These are phyloP conservation scores for Lichtheimia hyalospora DNA, from an alignment of 371 early-diverging fungal genomes.

Conservation along the genomic window DNA sequence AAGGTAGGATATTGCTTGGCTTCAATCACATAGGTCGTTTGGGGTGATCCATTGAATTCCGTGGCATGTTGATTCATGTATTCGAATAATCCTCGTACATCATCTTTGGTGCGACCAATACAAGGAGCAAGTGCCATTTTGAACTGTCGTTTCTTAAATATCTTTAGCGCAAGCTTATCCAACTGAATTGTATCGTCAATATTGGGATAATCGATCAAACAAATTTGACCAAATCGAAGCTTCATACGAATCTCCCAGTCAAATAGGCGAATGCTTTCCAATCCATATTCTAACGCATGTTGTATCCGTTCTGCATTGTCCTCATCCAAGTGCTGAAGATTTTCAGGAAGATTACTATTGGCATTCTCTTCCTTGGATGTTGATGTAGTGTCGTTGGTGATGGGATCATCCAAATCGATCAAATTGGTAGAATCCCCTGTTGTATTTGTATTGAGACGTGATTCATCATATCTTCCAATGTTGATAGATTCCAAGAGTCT, in stretches of 20 bases:
- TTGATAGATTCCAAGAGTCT: slow-evolving; percentile 26
- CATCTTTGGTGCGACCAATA: slow-evolving; percentile 11
- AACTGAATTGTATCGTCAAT: not conserved
- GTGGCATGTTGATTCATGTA: slow-evolving; percentile 14
- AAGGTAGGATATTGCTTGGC: slow-evolving; percentile 19
- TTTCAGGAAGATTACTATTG: slow-evolving; percentile 14
- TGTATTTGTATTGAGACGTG: not conserved
- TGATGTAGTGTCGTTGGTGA: not conserved
- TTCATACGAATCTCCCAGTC: slow-evolving; percentile 46
- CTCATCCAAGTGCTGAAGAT: slow-evolving; percentile 11
- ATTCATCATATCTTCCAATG: slow-evolving; percentile 14
- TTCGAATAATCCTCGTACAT: slow-evolving; percentile 19
- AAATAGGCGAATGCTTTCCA: slow-evolving; percentile 40
- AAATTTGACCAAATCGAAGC: slow-evolving; percentile 39
- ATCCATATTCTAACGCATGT: slow-evolving; percentile 19
- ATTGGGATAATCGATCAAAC: slow-evolving; percentile 13
- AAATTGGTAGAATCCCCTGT: slow-evolving; percentile 4
- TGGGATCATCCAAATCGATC: slow-evolving; percentile 23
- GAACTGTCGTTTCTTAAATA: slow-evolving; percentile 16
- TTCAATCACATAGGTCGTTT: slow-evolving; percentile 17
- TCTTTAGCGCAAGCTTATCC: slow-evolving; percentile 14
- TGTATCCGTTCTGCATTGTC: slow-evolving; percentile 22
- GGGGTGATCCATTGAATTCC: slow-evolving; percentile 16
- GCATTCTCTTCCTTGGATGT: not conserved
- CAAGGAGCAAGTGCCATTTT: slow-evolving; percentile 23